phyloP scores from a whole-genome alignment of 2,329 filamentous ascomycete genomes.

The Coniosporium tulheliwenetii region DNA sequence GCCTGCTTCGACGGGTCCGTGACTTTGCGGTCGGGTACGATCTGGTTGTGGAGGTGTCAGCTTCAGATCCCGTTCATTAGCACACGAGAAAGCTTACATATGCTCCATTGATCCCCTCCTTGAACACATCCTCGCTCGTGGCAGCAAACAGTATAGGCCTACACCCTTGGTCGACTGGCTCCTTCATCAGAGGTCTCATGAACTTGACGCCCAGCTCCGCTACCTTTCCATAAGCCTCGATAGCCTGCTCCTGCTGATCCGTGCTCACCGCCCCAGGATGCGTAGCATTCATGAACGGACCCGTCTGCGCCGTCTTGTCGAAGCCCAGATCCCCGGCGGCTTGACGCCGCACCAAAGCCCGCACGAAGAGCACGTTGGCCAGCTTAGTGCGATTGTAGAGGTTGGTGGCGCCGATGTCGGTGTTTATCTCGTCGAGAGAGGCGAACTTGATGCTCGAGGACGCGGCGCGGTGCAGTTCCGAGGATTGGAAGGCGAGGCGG shows the following conservation, averaged over 20 bases:
- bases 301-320: slow-evolving; percentile 4
- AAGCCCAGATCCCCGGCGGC: slow-evolving; percentile 20
- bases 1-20: slow-evolving; percentile 25
- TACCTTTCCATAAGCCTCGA: slow-evolving; percentile 32
- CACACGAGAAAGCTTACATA: slow-evolving; percentile 14
- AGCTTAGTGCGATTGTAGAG: slow-evolving; percentile 36
- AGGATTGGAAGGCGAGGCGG: slow-evolving; percentile 33
- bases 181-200: slow-evolving; percentile 32
- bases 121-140: slow-evolving; percentile 26
- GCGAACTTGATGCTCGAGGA: slow-evolving; percentile 24
- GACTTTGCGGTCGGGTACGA: slow-evolving; percentile 34
- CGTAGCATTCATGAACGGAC: slow-evolving; percentile 31
- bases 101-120: slow-evolving; percentile 27
- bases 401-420: slow-evolving; percentile 29
- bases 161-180: slow-evolving; percentile 31
- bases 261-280: slow-evolving; percentile 34
- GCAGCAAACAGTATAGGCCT: slow-evolving; percentile 32
- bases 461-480: slow-evolving; percentile 29
- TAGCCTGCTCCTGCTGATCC: slow-evolving; percentile 31
- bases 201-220: slow-evolving; percentile 29
- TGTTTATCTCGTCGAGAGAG: slow-evolving; percentile 31
- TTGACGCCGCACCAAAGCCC: slow-evolving; percentile 24
- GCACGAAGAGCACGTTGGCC: slow-evolving; percentile 30
- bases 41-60: slow-evolving; percentile 5
- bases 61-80: neutral